phyloP scores from a whole-genome alignment of 2,329 filamentous ascomycete species.

The Hirsutella rhossiliensis region DNA sequence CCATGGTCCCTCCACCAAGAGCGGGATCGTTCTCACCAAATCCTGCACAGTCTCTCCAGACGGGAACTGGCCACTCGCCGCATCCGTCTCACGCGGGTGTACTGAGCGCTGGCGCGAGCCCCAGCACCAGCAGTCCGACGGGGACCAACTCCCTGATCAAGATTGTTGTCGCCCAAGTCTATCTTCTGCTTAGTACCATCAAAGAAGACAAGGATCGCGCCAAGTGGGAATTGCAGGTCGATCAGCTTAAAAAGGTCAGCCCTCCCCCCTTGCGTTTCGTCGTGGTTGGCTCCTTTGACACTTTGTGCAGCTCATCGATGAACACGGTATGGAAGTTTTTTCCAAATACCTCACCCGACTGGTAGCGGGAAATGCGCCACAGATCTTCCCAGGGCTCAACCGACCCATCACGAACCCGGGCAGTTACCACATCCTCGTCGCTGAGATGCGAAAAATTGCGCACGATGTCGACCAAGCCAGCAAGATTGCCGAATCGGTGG shows the following conservation, averaged over 20 bases:
- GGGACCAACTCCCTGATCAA: constrained; percentile 64
- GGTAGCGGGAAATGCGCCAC: constrained; percentile 77
- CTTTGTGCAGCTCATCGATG: constrained; percentile 72
- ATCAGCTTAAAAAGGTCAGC: constrained; percentile 81
- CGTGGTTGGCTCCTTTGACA: background rate
- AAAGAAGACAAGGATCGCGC: constrained; percentile 84
- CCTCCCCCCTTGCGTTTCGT: background rate
- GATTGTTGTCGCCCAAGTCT: constrained; percentile 91
- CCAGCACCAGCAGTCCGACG: constrained; percentile 50
- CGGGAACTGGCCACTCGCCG: constrained; percentile 41
- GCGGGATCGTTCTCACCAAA: constrained; percentile 53
- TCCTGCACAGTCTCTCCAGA: constrained; percentile 45
- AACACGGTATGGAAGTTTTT: constrained; percentile 98
- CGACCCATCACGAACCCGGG: constrained; percentile 63
- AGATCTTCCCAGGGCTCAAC: constrained; percentile 76
- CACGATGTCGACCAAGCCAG: constrained; percentile 70
- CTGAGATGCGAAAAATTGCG: constrained; percentile 78
- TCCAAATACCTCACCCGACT: constrained; percentile 91
- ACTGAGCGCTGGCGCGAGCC: constrained; percentile 48
- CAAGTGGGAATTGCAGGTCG: constrained; percentile 87
- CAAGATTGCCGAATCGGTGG: constrained; percentile 89
- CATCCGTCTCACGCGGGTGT: constrained; percentile 44
- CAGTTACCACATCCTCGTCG: constrained; percentile 71
- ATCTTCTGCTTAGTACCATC: constrained; percentile 84
- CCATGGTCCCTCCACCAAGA: constrained; percentile 49